Evolutionary conservation across 139 green algal species (phyloP), one percentile per base, ranked within the genome.

Genomic region (Tetradesmus lagerheimii): DNA sequence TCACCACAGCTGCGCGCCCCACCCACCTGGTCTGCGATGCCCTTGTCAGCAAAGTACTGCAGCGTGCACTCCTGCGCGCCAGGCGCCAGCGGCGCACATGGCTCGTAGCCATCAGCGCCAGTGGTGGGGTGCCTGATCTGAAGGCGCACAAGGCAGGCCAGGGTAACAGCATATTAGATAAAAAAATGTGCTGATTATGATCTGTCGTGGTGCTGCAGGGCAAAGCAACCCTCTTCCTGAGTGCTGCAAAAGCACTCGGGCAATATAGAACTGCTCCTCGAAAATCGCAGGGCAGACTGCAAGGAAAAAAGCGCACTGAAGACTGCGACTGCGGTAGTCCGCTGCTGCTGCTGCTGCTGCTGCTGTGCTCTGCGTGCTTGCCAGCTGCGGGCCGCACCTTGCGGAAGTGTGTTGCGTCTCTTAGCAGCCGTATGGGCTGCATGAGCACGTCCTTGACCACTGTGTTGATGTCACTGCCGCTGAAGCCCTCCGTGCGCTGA

Each of bases 361-460:
- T 35, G 15, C 12, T 75, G 64, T 31, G 64, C 25, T 75, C 64
- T 75, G 64, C 64, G 6, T 5, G 9, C 66, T 23, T 39, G 67
- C 67, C 39, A 29, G 4, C 29, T 23, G 67, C 67, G 16, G n/a
- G 3, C 39, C 62, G 85, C 85, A 93, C 91, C 85, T 95, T 92
- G 88, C 93, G 95, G 92, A 99, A 99, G 93, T 99, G 97, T 76
- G 97, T 99, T 2, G 98, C 97, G 80, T 99, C 98, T 47, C 95
- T 89, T 50, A 96, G 84, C 89, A 97, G 97, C 16, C 98, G 95
- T 87, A 99, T 97, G 62, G 98, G 98, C 94, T 99, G 96, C 95
- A 99, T 99, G 9, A 99, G 95, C 80, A 99, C 98, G 87, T 99
- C 98, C 94, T 99, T 99, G 41, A 99, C 97, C 18, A 96, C 90